These are phyloP conservation scores for Leccinum fuscescens DNA, from an alignment of 1,284 basidiomycete genomes.

Conservation along the genomic window DNA sequence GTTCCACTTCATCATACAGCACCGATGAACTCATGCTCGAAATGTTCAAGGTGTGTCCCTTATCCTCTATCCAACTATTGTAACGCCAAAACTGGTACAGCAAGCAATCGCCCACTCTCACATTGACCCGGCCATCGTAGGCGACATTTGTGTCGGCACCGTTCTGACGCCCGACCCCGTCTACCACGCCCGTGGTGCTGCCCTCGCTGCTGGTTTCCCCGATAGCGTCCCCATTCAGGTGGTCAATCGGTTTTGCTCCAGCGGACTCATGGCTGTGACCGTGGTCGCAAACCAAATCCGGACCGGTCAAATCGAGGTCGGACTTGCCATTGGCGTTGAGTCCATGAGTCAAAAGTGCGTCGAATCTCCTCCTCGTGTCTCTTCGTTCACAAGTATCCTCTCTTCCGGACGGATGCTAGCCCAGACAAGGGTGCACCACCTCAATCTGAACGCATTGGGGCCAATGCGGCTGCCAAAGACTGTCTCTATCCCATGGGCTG, in stretches of 20 bases:
- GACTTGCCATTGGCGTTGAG: slow-evolving; percentile 82
- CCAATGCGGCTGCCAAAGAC: slow-evolving; percentile 53
- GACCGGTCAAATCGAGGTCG: slow-evolving; percentile 80
- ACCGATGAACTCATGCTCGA: slow-evolving; percentile 76
- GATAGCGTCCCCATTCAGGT: slow-evolving; percentile 73
- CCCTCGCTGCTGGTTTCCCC: slow-evolving; percentile 80
- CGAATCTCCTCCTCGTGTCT: too few species aligned
- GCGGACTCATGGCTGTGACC: slow-evolving; percentile 72
- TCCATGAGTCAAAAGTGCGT: slow-evolving; percentile 77
- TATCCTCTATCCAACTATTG: neutral
- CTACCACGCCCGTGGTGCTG: slow-evolving; percentile 71
- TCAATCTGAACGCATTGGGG: slow-evolving; percentile 59
- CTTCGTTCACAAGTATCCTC: neutral
- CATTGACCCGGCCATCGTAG: slow-evolving; percentile 68
- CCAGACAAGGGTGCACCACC: slow-evolving; percentile 63
- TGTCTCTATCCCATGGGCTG: slow-evolving; percentile 79
- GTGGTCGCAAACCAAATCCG: slow-evolving; percentile 81
- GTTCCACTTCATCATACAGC: slow-evolving; percentile 35
- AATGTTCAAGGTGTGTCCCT: slow-evolving; percentile 64
- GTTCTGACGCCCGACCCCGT: slow-evolving; percentile 59
- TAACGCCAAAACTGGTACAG: slow-evolving; percentile 34
- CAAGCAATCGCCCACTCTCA: slow-evolving; percentile 59
- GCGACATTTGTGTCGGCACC: slow-evolving; percentile 79
- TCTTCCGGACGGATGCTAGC: slow-evolving; percentile 34
- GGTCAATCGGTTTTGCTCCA: slow-evolving; percentile 80